Conservation (phyloP, 2,329 filamentous ascomycete genomes). For the Atkinsonella hypoxylon region DNA sequence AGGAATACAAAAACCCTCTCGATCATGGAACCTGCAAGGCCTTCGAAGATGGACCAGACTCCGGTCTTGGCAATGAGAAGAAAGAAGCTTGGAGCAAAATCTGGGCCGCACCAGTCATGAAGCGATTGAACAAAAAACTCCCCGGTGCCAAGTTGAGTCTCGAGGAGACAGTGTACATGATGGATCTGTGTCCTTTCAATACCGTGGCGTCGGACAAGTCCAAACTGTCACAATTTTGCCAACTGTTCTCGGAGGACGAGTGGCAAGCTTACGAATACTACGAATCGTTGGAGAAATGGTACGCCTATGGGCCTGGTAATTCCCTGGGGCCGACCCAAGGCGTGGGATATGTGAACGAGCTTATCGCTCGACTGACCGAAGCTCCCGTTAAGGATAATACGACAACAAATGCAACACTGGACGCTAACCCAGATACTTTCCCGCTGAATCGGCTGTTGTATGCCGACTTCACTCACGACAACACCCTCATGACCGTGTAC, state of each 20-base stretch:
- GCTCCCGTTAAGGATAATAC: constrained; percentile 60
- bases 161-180: constrained; percentile 55
- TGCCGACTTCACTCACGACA: constrained; percentile 88
- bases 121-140: constrained; percentile 57
- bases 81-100: constrained; percentile 46
- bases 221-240: constrained; percentile 58
- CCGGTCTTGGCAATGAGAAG: constrained; percentile 34
- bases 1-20: constrained; percentile 67
- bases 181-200: constrained; percentile 83
- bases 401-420: constrained; percentile 66
- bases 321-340: constrained; percentile 73
- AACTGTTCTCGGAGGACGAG: constrained; percentile 59
- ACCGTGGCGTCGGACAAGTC: constrained; percentile 51
- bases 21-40: constrained; percentile 58
- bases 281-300: constrained; percentile 71
- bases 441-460: constrained; percentile 60
- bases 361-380: constrained; percentile 66
- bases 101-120: constrained; percentile 57
- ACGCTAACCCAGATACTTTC: constrained; percentile 55
- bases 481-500: constrained; percentile 68
- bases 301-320: constrained; percentile 67
- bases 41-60: constrained; percentile 51
- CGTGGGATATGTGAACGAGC: constrained; percentile 78
- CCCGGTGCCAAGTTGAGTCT: constrained; percentile 52
- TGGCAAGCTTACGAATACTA: constrained; percentile 76